Evolutionary conservation across 257 asterid genomes (phyloP).

Genomic region (Scutellaria galericulata): DNA sequence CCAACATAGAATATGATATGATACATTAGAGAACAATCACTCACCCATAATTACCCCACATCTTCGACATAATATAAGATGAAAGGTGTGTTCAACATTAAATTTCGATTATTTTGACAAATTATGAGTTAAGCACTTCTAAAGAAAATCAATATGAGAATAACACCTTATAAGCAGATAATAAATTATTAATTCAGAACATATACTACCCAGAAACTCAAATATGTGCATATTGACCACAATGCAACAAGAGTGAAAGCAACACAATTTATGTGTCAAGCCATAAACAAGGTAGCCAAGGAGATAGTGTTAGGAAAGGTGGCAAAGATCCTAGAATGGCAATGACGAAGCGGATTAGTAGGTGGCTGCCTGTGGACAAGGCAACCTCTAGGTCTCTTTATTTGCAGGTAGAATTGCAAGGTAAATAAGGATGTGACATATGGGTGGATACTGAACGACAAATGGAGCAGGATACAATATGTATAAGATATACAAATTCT

Average conservation of each 20-base stretch:
- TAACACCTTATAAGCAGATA: background rate
- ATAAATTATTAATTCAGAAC: background rate
- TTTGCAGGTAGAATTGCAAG: no score
- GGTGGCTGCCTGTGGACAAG: background rate
- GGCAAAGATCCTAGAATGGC: no score
- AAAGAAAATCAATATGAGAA: background rate
- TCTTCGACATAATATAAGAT: constrained; percentile 31
- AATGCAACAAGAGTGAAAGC: background rate
- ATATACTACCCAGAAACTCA: background rate
- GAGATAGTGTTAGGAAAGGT: no score
- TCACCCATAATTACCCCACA: constrained; percentile 9
- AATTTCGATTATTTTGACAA: background rate
- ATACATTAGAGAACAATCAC: constrained; percentile 18
- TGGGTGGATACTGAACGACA: background rate
- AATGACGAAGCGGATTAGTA: no score
- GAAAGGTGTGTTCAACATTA: background rate
- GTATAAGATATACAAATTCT: no score
- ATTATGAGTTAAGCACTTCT: background rate
- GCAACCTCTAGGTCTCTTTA: background rate
- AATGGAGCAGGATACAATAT: no score
- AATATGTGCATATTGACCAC: background rate
- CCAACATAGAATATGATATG: constrained; percentile 2
- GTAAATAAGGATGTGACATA: background rate
- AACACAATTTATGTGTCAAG: no score
- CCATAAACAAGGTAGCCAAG: no score